Conservation (phyloP, 2,329 filamentous ascomycete species). For the Ambrosiella beaveri region DNA sequence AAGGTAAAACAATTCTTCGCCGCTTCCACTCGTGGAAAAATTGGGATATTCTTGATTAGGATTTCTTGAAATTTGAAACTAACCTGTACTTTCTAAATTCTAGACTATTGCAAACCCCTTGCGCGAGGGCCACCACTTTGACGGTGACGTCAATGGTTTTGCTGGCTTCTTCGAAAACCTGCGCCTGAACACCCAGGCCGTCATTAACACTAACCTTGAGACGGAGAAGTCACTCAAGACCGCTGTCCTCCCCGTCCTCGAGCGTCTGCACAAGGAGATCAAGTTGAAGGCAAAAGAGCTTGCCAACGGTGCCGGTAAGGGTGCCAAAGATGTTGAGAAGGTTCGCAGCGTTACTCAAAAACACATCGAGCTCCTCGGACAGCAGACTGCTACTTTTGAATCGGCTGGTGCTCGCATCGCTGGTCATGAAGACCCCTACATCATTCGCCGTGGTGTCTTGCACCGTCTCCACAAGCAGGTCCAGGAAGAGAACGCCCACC, state of each 20-base stretch:
- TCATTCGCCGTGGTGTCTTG: slow-evolving; percentile 63
- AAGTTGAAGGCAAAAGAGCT: slow-evolving; percentile 94
- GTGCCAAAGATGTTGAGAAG: slow-evolving; percentile 82
- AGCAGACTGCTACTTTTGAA: slow-evolving; percentile 67
- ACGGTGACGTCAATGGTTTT: slow-evolving; percentile 72
- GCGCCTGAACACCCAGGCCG: slow-evolving; percentile 75
- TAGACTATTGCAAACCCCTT: slow-evolving; percentile 73
- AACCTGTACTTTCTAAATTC: slow-evolving; percentile 1
- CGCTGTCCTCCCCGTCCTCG: slow-evolving; percentile 71
- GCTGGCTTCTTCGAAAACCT: slow-evolving; percentile 89
- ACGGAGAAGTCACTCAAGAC: slow-evolving; percentile 82
- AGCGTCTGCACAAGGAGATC: slow-evolving; percentile 85
- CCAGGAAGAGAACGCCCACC: slow-evolving; percentile 87
- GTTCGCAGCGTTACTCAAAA: slow-evolving; percentile 75
- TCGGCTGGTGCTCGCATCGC: slow-evolving; percentile 54
- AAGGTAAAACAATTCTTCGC: slow-evolving; percentile 40
- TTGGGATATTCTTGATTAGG: not conserved
- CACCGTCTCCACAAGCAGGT: slow-evolving; percentile 83
- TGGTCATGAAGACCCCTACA: slow-evolving; percentile 69
- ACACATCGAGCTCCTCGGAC: slow-evolving; percentile 83
- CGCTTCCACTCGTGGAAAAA: not conserved
- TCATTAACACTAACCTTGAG: slow-evolving; percentile 77
- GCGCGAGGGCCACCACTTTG: slow-evolving; percentile 83
- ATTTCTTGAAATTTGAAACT: slow-evolving; percentile 1
- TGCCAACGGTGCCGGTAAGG: slow-evolving; percentile 60